Evolutionary conservation across 306 rosid genomes (phyloP).

Genomic region (Glycyrrhiza uralensis): DNA sequence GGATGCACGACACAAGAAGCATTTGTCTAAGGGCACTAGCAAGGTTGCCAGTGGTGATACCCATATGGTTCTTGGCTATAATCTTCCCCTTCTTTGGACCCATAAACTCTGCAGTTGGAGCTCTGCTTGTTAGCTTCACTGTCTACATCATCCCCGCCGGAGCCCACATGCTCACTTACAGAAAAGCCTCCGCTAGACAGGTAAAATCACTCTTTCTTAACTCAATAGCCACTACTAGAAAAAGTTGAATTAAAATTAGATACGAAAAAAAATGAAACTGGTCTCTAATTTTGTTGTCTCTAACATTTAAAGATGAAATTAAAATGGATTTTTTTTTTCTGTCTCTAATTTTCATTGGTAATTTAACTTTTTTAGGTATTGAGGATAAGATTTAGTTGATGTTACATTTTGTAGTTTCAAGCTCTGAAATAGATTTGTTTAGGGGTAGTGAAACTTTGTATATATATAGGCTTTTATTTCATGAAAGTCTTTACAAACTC

Average conservation of each 20-base stretch:
- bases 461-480: background rate
- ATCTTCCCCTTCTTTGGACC: constrained; percentile 98
- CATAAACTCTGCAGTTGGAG: constrained; percentile 92
- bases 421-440: background rate
- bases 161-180: constrained; percentile 90
- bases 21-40: constrained; percentile 79
- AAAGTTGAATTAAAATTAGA: no score
- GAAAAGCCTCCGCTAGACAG: constrained; percentile 85
- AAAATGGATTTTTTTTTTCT: no score
- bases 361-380: no score
- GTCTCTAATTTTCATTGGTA: no score
- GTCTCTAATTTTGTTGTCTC: no score
- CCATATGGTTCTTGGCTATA: constrained; percentile 93
- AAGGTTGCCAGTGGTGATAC: constrained; percentile 90
- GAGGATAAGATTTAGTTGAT: background rate
- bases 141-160: constrained; percentile 83
- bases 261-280: no score
- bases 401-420: background rate
- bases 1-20: constrained; percentile 94
- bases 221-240: no score
- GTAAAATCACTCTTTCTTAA: constrained; percentile 32
- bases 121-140: constrained; percentile 93
- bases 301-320: no score
- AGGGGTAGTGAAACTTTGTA: background rate
- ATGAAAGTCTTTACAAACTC: background rate